Evolutionary conservation across 169 alveolate species (phyloP), one percentile per base, ranked within the genome.

Genomic region (Plasmodium vinckei): DNA sequence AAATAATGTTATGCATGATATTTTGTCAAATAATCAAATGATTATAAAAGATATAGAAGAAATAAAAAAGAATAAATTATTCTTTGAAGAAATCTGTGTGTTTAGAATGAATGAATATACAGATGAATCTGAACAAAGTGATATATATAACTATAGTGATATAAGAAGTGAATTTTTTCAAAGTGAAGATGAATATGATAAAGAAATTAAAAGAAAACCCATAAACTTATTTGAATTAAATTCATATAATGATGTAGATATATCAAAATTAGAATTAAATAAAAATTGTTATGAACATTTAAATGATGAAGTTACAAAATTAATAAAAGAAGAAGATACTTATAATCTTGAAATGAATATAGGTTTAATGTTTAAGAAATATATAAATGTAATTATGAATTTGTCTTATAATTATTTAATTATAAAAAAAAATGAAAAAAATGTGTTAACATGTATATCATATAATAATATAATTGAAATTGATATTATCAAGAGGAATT

Each of bases 41-140:
- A 39, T 75, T 47, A 67, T 47, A 17, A 75, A 49, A 42, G 88
- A 75, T 56, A 63, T 75, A 0, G 88, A 75, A 75, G 88, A 75
- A 68, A 61, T 13, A 15, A 75, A 63, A 63, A 61, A 61, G 73
- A 44, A 27, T 39, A 75, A 75, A 49, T 10, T 75, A n/a, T 75
- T 75, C 21, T 75, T 75, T 75, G 88, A 75, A 61, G 88, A 75
- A 46, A 75, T 75, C 13, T 75, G 73, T 54, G 49, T 65, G 49
- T 75, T 25, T 42, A 60, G 88, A 54, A 23, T 75, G 12, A 51
- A 75, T 17, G 88, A 75, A 47, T 33, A 33, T 33, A 63, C 39
- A 54, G 64, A 39, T 12, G 88, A 63, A 9, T 17, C 19, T 3
- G 15, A 15, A 15, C 17, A 19, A 9, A 73, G 42, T 23, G 72